These are phyloP conservation scores for Aspergillus oerlinghausenensis DNA, from an alignment of 2,329 filamentous ascomycete genomes.

Conservation along the genomic window DNA sequence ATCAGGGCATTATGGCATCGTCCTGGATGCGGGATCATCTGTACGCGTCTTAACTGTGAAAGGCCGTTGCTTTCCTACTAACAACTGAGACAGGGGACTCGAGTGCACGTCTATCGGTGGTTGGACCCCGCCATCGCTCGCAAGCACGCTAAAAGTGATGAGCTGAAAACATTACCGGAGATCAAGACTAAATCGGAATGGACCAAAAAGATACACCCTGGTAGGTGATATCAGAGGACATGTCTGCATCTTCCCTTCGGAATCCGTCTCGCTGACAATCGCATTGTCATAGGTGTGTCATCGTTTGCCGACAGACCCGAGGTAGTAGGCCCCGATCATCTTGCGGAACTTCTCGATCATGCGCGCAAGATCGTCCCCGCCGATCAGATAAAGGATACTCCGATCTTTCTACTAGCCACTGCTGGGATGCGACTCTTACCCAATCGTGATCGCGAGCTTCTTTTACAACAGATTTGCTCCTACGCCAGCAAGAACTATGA, in stretches of 20 bases:
- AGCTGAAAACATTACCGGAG: conserved; percentile 67
- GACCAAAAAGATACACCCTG: conserved; percentile 92
- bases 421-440: conserved; percentile 89
- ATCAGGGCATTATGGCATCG: conserved; percentile 74
- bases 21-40: conserved; percentile 95
- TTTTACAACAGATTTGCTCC: conserved; percentile 74
- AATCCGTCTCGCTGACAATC: conserved; percentile 1
- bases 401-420: conserved; percentile 91
- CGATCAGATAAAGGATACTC: conserved; percentile 74
- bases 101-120: conserved; percentile 93
- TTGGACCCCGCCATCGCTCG: conserved; percentile 67
- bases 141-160: conserved; percentile 54
- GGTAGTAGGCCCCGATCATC: conserved; percentile 74
- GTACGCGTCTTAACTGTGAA: conserved; percentile 35
- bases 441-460: conserved; percentile 62
- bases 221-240: conserved; percentile 36
- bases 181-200: conserved; percentile 79
- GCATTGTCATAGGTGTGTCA: conserved; percentile 59
- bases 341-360: conserved; percentile 74
- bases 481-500: conserved; percentile 72
- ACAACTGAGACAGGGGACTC: conserved; percentile 60
- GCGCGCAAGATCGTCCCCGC: conserved; percentile 73
- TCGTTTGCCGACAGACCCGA: conserved; percentile 76
- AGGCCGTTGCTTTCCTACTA: background rate
- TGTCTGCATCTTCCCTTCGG: background rate